Conservation (phyloP, 1,284 basidiomycete genomes). For the Filobasidium uniguttulatum region DNA sequence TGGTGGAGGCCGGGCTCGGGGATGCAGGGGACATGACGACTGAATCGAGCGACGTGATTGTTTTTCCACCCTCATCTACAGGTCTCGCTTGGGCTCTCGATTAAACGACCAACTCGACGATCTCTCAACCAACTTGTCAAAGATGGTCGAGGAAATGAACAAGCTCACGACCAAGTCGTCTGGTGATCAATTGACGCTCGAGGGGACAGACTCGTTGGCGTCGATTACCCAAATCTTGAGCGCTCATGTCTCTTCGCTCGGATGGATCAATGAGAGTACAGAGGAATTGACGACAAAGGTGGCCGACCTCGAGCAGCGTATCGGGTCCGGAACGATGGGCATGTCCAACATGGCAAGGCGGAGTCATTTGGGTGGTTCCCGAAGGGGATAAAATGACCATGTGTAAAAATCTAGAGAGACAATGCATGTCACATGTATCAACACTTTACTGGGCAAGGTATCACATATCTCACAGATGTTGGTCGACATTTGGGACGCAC, state of each 20-base stretch:
- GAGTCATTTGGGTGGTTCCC: constrained; percentile 1
- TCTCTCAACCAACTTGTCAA: constrained; percentile 7
- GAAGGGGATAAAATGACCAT: constrained; percentile 1
- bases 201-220: constrained; percentile 7
- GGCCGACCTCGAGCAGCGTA: constrained; percentile 8
- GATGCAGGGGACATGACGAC: too few species aligned
- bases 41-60: too few species aligned
- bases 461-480: too few species aligned
- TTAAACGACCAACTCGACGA: constrained; percentile 13
- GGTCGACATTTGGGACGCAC: too few species aligned
- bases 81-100: constrained; percentile 8
- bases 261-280: constrained; percentile 14
- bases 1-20: neutral
- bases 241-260: constrained; percentile 12
- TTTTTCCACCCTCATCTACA: neutral
- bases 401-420: too few species aligned
- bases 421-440: too few species aligned
- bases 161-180: constrained; percentile 7
- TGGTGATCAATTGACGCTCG: neutral
- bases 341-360: constrained; percentile 4
- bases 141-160: constrained; percentile 16
- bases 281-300: constrained; percentile 11
- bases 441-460: too few species aligned
- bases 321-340: constrained; percentile 1
- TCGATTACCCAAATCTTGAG: constrained; percentile 15